Conservation (phyloP, 2,329 filamentous ascomycete species). For the Rugonectria rugulosa region DNA sequence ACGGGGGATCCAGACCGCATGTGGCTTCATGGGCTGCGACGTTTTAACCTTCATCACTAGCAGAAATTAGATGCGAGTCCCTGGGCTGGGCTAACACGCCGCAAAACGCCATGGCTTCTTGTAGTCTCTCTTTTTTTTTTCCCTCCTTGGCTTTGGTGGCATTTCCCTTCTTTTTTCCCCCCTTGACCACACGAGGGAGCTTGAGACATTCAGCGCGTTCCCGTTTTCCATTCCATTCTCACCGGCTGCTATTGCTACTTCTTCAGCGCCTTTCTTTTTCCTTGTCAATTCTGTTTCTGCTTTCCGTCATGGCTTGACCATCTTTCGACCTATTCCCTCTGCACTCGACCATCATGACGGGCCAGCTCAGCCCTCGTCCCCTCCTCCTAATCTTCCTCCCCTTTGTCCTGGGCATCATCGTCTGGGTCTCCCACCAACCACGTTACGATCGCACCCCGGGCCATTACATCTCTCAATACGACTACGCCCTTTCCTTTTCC, state of each 20-base stretch:
- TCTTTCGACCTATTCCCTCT: not conserved
- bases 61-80: not conserved
- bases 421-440: conserved; percentile 27
- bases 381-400: conserved; percentile 19
- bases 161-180: too few relatives aligned
- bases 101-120: not conserved
- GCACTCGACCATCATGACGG: conserved; percentile 16
- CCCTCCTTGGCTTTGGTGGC: not conserved
- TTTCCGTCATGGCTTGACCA: conserved; percentile 1
- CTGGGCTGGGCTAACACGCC: not conserved
- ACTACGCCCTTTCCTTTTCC: conserved; percentile 28
- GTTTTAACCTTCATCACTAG: not conserved
- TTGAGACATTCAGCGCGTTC: conserved; percentile 8
- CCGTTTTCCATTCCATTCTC: too few relatives aligned
- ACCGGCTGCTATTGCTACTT: not conserved
- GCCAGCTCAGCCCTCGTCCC: conserved; percentile 11
- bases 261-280: not conserved
- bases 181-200: not conserved
- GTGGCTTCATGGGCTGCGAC: too few relatives aligned
- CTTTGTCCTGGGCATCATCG: conserved; percentile 13
- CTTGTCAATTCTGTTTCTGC: not conserved
- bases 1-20: not conserved
- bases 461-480: conserved; percentile 32
- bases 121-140: not conserved
- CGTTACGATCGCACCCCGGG: conserved; percentile 23